These are phyloP conservation scores for Zelonia costaricensis DNA, from an alignment of 208 protist genomes.

Conservation along the genomic window DNA sequence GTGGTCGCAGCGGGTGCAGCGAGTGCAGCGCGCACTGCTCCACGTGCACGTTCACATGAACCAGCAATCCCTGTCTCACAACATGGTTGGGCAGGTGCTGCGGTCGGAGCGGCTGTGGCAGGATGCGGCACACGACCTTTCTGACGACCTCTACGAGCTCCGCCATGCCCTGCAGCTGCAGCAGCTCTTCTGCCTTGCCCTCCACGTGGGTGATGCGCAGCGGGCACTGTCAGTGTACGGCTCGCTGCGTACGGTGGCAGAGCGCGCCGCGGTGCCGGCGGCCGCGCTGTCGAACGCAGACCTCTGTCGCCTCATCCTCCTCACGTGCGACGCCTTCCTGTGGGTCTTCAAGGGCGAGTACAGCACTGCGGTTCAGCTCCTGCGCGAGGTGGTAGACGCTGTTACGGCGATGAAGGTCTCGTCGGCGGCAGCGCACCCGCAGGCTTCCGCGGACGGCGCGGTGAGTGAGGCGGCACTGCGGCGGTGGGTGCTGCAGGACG, in stretches of 20 bases:
- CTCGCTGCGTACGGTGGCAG: not conserved
- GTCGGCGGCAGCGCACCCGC: not conserved
- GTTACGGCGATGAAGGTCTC: constrained; percentile 9
- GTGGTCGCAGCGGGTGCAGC: constrained; percentile 42
- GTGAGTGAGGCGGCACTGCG: constrained; percentile 18
- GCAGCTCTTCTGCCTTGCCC: constrained; percentile 38
- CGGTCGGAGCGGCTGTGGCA: constrained; percentile 24
- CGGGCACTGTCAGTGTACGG: not conserved
- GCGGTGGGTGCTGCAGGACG: constrained; percentile 37
- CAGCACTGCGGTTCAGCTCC: constrained; percentile 11
- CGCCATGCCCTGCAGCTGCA: constrained; percentile 38
- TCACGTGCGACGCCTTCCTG: constrained; percentile 21
- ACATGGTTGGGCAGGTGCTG: constrained; percentile 46
- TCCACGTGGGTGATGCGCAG: constrained; percentile 30
- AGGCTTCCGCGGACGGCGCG: constrained; percentile 7
- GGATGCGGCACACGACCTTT: constrained; percentile 14
- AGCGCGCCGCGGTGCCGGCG: not conserved
- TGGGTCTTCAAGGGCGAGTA: constrained; percentile 22
- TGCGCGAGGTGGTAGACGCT: constrained; percentile 17
- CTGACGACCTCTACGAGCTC: constrained; percentile 27
- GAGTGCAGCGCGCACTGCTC: constrained; percentile 64
- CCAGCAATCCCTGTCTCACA: constrained; percentile 60
- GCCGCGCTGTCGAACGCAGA: constrained; percentile 7
- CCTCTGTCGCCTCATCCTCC: constrained; percentile 10
- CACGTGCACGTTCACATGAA: constrained; percentile 53